Conservation (phyloP, 495 filamentous ascomycete species). For the Aspergillus funiculosus region DNA sequence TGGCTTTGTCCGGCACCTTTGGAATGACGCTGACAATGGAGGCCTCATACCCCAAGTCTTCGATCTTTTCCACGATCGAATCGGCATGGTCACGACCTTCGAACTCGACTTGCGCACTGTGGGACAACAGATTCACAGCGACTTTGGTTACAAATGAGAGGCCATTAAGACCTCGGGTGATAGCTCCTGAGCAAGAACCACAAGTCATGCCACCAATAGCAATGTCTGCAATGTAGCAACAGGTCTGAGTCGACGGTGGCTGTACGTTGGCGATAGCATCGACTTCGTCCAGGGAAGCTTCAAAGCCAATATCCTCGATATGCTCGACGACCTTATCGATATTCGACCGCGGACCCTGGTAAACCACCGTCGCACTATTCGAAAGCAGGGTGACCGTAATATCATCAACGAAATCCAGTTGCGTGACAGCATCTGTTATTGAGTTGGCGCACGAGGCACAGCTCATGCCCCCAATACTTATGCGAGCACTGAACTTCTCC, state of each 20-base stretch:
- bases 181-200: slow-evolving; percentile 60
- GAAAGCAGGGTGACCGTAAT: slow-evolving; percentile 55
- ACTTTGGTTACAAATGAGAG: slow-evolving; percentile 57
- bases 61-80: slow-evolving; percentile 62
- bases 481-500: slow-evolving; percentile 33
- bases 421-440: slow-evolving; percentile 46
- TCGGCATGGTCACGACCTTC: slow-evolving; percentile 46
- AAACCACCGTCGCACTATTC: slow-evolving; percentile 49
- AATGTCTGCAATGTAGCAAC: slow-evolving; percentile 50
- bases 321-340: slow-evolving; percentile 39
- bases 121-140: slow-evolving; percentile 63
- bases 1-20: slow-evolving; percentile 12
- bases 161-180: slow-evolving; percentile 59
- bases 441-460: slow-evolving; percentile 56
- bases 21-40: slow-evolving; percentile 42
- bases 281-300: slow-evolving; percentile 45
- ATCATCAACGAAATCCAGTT: slow-evolving; percentile 47
- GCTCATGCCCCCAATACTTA: slow-evolving; percentile 61
- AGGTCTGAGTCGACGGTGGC: slow-evolving; percentile 17
- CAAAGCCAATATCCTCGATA: slow-evolving; percentile 54
- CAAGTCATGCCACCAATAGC: slow-evolving; percentile 84
- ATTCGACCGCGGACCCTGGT: slow-evolving; percentile 37
- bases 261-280: slow-evolving; percentile 17
- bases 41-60: slow-evolving; percentile 76
- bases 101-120: slow-evolving; percentile 66